These are phyloP conservation scores for Nemania diffusa DNA, from an alignment of 2,329 filamentous ascomycete genomes.

Conservation along the genomic window DNA sequence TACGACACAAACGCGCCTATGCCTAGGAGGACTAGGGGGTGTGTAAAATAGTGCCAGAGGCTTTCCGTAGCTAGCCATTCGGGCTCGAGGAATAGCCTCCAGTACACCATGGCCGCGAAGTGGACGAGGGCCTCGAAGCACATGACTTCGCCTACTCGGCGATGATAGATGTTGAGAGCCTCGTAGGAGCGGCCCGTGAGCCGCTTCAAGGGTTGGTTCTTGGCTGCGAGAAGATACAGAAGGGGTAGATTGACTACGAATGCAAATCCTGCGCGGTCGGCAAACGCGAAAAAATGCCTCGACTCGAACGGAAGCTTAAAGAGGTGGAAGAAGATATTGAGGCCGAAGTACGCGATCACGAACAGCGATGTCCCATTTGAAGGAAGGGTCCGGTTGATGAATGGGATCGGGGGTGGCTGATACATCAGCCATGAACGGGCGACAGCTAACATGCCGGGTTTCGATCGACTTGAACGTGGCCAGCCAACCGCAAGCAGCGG, in stretches of 20 bases:
- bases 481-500: conserved; percentile 46
- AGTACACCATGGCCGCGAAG: conserved; percentile 64
- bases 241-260: conserved; percentile 61
- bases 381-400: conserved; percentile 66
- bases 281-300: conserved; percentile 66
- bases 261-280: conserved; percentile 66
- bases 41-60: conserved; percentile 61
- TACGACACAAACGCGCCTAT: conserved; percentile 67
- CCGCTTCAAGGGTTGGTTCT: conserved; percentile 70
- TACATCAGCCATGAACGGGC: conserved; percentile 57
- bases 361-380: conserved; percentile 66
- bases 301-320: conserved; percentile 60
- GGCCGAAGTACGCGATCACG: conserved; percentile 60
- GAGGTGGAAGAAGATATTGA: conserved; percentile 69
- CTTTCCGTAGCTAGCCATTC: conserved; percentile 55
- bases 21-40: conserved; percentile 64
- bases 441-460: conserved; percentile 11
- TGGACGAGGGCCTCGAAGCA: conserved; percentile 70
- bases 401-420: conserved; percentile 66
- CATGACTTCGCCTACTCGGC: conserved; percentile 69
- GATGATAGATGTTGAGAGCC: conserved; percentile 72
- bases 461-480: neutral
- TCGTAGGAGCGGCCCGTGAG: conserved; percentile 74
- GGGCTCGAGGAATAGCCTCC: conserved; percentile 62
- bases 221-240: conserved; percentile 72